Evolutionary conservation across 1,284 basidiomycete species (phyloP).

Genomic region (Apiotrichum brassicae): DNA sequence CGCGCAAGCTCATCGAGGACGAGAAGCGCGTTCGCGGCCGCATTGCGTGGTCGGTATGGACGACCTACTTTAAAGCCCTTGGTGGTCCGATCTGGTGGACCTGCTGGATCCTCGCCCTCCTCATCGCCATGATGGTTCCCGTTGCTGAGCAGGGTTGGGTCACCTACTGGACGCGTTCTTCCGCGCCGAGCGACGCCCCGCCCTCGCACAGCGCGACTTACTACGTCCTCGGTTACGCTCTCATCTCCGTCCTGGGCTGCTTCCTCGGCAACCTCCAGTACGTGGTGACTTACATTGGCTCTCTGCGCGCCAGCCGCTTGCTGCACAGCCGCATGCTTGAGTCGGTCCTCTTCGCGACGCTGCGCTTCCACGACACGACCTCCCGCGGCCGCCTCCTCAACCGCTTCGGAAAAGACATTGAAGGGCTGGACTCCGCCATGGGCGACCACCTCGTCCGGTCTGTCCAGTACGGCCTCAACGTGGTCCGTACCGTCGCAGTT

Average conservation of each 20-base stretch:
- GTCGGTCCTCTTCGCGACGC: constrained; percentile 77
- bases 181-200: constrained; percentile 2
- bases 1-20: constrained; percentile 82
- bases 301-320: constrained; percentile 61
- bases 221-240: constrained; percentile 73
- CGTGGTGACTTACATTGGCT: constrained; percentile 53
- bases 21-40: constrained; percentile 79
- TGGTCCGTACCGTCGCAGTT: constrained; percentile 49
- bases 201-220: constrained; percentile 55
- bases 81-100: constrained; percentile 54
- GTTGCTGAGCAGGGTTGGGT: constrained; percentile 80
- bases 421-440: constrained; percentile 78
- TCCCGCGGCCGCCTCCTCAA: constrained; percentile 79
- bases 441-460: constrained; percentile 73
- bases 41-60: constrained; percentile 72
- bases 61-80: constrained; percentile 57
- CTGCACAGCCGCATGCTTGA: constrained; percentile 72
- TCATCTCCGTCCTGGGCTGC: constrained; percentile 38
- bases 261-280: constrained; percentile 37
- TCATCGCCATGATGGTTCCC: constrained; percentile 64
- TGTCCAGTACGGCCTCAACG: constrained; percentile 52
- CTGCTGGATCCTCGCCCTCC: constrained; percentile 57
- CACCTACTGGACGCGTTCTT: constrained; percentile 48
- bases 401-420: constrained; percentile 89
- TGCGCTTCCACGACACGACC: constrained; percentile 90